A percentile compares a stretch with the other conserved stretches of the same genome.
Evolutionary conservation across 2,329 filamentous ascomycete genomes (phyloP).

Genomic region (Fusarium sp.): DNA sequence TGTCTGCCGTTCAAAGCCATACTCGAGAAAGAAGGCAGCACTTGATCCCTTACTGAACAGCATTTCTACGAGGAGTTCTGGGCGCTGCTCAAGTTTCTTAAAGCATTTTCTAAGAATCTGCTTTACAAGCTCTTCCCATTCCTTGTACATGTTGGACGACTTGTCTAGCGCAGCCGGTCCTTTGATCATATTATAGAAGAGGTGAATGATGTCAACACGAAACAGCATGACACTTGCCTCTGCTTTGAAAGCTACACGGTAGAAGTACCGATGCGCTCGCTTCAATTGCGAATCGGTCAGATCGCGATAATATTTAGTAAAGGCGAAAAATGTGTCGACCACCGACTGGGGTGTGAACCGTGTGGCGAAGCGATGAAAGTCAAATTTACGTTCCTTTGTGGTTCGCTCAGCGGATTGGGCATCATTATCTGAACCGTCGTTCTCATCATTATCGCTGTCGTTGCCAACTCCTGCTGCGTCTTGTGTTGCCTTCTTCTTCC

Average conservation of each 20-base stretch:
- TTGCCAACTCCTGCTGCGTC: conserved; percentile 57
- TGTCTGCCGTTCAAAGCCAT: conserved; percentile 88
- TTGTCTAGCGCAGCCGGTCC: conserved; percentile 82
- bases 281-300: conserved; percentile 85
- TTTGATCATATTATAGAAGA: conserved; percentile 93
- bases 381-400: conserved; percentile 89
- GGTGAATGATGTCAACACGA: conserved; percentile 87
- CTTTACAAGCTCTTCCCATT: conserved; percentile 91
- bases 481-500: conserved; percentile 76
- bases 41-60: conserved; percentile 91
- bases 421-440: conserved; percentile 80
- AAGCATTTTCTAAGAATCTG: conserved; percentile 86
- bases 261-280: conserved; percentile 92
- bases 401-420: conserved; percentile 76
- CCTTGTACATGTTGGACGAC: conserved; percentile 76
- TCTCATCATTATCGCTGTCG: conserved; percentile 68
- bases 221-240: conserved; percentile 91
- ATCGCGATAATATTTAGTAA: conserved; percentile 84
- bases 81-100: conserved; percentile 86
- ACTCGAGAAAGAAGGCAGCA: conserved; percentile 89
- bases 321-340: conserved; percentile 88
- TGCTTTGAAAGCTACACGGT: conserved; percentile 94
- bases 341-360: conserved; percentile 88
- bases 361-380: conserved; percentile 85
- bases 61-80: conserved; percentile 89